A percentile compares a stretch with the other conserved stretches of the same genome.
Conservation (phyloP, 768 basidiomycete species). For the Nidularia pulvinata region DNA sequence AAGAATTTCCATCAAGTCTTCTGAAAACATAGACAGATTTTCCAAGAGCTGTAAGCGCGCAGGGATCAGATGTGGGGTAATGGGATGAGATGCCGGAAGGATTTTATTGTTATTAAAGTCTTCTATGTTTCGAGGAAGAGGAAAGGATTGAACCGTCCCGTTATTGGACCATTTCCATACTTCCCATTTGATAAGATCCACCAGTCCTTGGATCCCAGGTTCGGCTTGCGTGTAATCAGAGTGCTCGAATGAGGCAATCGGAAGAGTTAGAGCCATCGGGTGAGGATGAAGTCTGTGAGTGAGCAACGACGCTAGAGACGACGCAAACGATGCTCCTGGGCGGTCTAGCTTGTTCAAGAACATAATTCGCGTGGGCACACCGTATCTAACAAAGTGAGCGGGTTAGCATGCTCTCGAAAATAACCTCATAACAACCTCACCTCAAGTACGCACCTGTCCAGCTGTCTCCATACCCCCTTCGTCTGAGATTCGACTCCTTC, state of each 20-base stretch:
- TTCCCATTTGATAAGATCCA: slow-evolving; percentile 85
- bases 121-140: slow-evolving; percentile 52
- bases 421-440: slow-evolving; percentile 19
- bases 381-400: slow-evolving; percentile 50
- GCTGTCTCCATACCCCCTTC: slow-evolving; percentile 84
- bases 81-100: slow-evolving; percentile 63
- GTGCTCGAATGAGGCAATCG: slow-evolving; percentile 75
- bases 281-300: slow-evolving; percentile 75
- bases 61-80: slow-evolving; percentile 60
- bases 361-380: slow-evolving; percentile 75
- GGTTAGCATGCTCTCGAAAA: background rate
- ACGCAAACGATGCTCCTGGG: slow-evolving; percentile 77
- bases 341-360: slow-evolving; percentile 91
- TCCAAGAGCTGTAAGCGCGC: slow-evolving; percentile 77
- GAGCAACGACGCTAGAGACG: slow-evolving; percentile 72
- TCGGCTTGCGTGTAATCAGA: slow-evolving; percentile 69
- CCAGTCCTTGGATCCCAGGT: slow-evolving; percentile 82
- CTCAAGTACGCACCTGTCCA: slow-evolving; percentile 65
- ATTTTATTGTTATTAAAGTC: slow-evolving; percentile 37
- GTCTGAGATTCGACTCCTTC: slow-evolving; percentile 94
- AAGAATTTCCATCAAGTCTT: slow-evolving; percentile 75
- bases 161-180: slow-evolving; percentile 72
- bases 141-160: slow-evolving; percentile 37
- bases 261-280: slow-evolving; percentile 69
- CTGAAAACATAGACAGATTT: slow-evolving; percentile 78